phyloP scores from a whole-genome alignment of 345 rosid genomes.

The Psidium friedrichsthalianum region DNA sequence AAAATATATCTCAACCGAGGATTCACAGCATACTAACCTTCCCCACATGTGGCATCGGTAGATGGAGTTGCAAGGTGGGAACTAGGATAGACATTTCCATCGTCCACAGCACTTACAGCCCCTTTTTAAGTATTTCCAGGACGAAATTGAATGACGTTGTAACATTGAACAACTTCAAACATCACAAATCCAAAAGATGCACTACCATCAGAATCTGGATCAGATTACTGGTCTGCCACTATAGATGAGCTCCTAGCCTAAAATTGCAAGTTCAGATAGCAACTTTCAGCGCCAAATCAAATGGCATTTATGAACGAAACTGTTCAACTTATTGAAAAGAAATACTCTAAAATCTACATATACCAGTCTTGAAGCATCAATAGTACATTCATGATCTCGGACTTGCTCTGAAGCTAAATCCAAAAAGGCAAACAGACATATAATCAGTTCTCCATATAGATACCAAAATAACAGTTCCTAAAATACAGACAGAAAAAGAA shows the following conservation, averaged over 20 bases:
- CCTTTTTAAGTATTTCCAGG: constrained; percentile 29
- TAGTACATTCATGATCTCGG: constrained; percentile 14
- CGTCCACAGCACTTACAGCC: constrained; percentile 50
- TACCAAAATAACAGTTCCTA: not conserved
- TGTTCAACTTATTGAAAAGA: not conserved
- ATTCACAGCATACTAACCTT: constrained; percentile 25
- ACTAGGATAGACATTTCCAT: constrained; percentile 32
- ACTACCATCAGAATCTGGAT: constrained; percentile 70
- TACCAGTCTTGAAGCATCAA: constrained; percentile 43
- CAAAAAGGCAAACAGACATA: not conserved
- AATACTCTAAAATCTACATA: not conserved
- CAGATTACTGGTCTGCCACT: constrained; percentile 39
- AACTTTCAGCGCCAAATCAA: not conserved
- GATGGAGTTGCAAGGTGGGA: constrained; percentile 27
- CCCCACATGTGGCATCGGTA: constrained; percentile 22
- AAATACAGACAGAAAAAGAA: not conserved
- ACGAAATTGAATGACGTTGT: not conserved
- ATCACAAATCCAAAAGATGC: constrained; percentile 6
- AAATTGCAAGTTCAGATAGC: not conserved
- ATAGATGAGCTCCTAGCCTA: constrained; percentile 27
- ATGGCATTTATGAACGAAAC: not conserved
- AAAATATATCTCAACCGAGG: not conserved
- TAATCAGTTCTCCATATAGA: not conserved
- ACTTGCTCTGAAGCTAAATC: constrained; percentile 20
- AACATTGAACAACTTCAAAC: constrained; percentile 3